Conservation (phyloP, 768 basidiomycete species). For the Lepiota venenata region DNA sequence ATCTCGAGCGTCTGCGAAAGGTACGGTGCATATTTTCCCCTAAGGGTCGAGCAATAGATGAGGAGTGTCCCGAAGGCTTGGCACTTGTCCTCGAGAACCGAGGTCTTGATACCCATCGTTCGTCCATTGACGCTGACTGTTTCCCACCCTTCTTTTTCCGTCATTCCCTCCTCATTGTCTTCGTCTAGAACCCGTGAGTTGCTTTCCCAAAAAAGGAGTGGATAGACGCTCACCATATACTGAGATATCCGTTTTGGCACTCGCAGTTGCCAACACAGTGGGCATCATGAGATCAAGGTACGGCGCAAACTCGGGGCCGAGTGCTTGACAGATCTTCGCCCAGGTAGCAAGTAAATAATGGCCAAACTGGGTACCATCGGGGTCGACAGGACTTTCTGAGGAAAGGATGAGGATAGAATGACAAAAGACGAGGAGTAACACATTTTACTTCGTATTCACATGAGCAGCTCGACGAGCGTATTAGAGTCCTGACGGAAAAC, state of each 20-base stretch:
- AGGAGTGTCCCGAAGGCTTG: constrained; percentile 87
- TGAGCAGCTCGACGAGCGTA: constrained; percentile 66
- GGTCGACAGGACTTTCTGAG: constrained; percentile 65
- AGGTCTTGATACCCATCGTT: constrained; percentile 72
- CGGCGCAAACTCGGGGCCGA: no score
- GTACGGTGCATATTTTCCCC: constrained; percentile 60
- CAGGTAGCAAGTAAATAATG: constrained; percentile 85
- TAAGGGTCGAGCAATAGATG: constrained; percentile 73
- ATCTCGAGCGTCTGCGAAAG: constrained; percentile 73
- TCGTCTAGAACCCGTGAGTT: no score
- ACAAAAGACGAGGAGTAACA: not conserved
- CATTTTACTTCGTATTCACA: constrained; percentile 70
- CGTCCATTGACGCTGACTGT: constrained; percentile 77
- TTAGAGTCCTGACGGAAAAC: constrained; percentile 74
- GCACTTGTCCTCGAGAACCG: constrained; percentile 82
- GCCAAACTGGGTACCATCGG: constrained; percentile 64
- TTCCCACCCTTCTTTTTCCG: no score
- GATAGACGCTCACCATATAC: no score
- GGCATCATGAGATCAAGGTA: no score
- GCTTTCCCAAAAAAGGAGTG: no score
- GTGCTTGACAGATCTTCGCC: constrained; percentile 88
- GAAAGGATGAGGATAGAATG: not conserved
- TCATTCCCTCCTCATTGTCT: no score
- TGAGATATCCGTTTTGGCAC: no score
- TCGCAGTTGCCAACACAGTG: no score